A percentile compares a stretch with the other conserved stretches of the same genome.
Evolutionary conservation across 305 asterid species (phyloP).

Genomic region (Ilex paraguariensis): DNA sequence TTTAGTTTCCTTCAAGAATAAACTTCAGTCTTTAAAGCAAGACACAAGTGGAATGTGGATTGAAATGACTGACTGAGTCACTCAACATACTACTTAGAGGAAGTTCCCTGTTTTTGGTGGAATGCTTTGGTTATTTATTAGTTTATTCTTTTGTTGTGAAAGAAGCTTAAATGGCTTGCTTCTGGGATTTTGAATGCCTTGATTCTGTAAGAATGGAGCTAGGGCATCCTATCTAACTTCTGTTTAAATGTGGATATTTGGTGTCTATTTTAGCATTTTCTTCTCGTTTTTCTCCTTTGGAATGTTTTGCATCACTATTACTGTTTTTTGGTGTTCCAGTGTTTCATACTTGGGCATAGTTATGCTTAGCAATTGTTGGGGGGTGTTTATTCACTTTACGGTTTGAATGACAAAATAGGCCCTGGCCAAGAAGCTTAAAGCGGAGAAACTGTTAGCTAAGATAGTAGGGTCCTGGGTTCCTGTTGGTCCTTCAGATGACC

Average conservation of each 20-base stretch:
- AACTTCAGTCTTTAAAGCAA: no score
- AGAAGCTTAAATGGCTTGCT: no score
- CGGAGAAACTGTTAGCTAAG: conserved; percentile 78
- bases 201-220: no score
- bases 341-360: conserved; percentile 1
- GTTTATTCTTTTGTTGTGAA: no score
- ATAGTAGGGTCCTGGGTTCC: conserved; percentile 91
- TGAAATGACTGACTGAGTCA: no score
- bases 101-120: no score
- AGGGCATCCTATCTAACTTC: neutral
- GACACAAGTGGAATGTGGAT: no score
- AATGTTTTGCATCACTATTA: neutral
- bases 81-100: no score
- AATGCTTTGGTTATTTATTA: no score
- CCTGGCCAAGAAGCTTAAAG: conserved; percentile 88
- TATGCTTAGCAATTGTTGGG: conserved; percentile 10
- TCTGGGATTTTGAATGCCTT: no score
- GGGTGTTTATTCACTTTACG: conserved; percentile 11
- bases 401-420: conserved; percentile 48
- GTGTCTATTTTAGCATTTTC: neutral
- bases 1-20: no score
- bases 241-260: neutral
- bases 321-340: conserved; percentile 1
- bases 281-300: no score
- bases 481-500: conserved; percentile 83